Evolutionary conservation across 75 land plant genomes (phyloP).

Genomic region (Pinus taeda): DNA sequence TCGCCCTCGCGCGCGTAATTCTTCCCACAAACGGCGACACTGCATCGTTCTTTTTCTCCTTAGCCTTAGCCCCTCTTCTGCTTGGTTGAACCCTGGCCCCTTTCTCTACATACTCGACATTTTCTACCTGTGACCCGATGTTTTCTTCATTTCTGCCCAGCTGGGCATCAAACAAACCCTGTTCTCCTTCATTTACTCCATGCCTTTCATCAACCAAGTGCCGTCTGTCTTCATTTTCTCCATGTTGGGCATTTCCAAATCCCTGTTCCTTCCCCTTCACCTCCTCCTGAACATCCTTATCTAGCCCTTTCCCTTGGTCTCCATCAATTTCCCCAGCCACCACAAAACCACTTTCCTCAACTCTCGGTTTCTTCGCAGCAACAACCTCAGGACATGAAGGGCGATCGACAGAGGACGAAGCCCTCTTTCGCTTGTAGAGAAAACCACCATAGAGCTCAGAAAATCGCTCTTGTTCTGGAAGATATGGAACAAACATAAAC

Average conservation of each 20-base stretch:
- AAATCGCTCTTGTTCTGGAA: not conserved
- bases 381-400: not conserved
- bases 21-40: constrained; percentile 1
- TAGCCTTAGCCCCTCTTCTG: not conserved
- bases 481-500: too few species aligned
- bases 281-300: not conserved
- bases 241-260: not conserved
- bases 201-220: not conserved
- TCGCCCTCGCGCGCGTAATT: constrained; percentile 6
- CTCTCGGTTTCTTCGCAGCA: not conserved
- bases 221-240: not conserved
- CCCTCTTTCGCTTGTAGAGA: not conserved
- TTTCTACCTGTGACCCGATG: too few species aligned
- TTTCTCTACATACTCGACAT: not conserved
- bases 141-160: not conserved
- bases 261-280: not conserved
- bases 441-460: not conserved
- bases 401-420: not conserved
- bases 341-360: not conserved
- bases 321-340: not conserved
- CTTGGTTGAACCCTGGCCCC: too few species aligned
- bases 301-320: not conserved
- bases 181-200: not conserved
- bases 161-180: not conserved
- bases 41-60: not conserved